These are phyloP conservation scores for Meyerozyma sp. DNA, from an alignment of 1,139 yeast species.

Conservation along the genomic window DNA sequence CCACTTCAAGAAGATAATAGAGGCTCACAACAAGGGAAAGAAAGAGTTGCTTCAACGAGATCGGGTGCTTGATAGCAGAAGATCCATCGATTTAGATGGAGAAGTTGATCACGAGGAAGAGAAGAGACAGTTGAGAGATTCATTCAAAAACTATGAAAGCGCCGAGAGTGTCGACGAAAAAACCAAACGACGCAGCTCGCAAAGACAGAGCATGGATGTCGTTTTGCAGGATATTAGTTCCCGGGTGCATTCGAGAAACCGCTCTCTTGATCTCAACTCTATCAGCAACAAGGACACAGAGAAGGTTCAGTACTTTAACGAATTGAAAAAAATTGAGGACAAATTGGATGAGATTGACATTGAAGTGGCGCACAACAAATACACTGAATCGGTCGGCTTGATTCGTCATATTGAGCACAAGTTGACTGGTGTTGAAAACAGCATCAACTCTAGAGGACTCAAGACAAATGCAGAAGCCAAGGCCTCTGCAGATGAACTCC, in stretches of 20 bases:
- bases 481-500: slow-evolving; percentile 25
- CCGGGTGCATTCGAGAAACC: slow-evolving; percentile 50
- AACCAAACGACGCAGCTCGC: slow-evolving; percentile 22
- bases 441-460: slow-evolving; percentile 1
- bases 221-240: slow-evolving; percentile 50
- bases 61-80: slow-evolving; percentile 35
- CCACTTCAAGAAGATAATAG: slow-evolving; percentile 52
- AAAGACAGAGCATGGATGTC: slow-evolving; percentile 34
- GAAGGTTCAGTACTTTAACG: slow-evolving; percentile 31
- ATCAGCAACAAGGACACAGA: slow-evolving; percentile 13
- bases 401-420: slow-evolving; percentile 40
- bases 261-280: slow-evolving; percentile 41
- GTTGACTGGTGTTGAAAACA: slow-evolving; percentile 15
- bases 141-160: slow-evolving; percentile 34
- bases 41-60: slow-evolving; percentile 50
- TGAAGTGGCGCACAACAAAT: slow-evolving; percentile 56
- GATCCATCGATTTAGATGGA: slow-evolving; percentile 11
- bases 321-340: slow-evolving; percentile 54
- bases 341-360: slow-evolving; percentile 64
- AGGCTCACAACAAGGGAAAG: slow-evolving; percentile 60
- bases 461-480: slow-evolving; percentile 4
- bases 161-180: slow-evolving; percentile 21
- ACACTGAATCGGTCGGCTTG: slow-evolving; percentile 48
- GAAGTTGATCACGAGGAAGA: slow-evolving; percentile 25
- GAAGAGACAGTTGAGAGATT: slow-evolving; percentile 36